Evolutionary conservation across 176 grass and related monocot species (phyloP).

Genomic region (Triticum aestivum): DNA sequence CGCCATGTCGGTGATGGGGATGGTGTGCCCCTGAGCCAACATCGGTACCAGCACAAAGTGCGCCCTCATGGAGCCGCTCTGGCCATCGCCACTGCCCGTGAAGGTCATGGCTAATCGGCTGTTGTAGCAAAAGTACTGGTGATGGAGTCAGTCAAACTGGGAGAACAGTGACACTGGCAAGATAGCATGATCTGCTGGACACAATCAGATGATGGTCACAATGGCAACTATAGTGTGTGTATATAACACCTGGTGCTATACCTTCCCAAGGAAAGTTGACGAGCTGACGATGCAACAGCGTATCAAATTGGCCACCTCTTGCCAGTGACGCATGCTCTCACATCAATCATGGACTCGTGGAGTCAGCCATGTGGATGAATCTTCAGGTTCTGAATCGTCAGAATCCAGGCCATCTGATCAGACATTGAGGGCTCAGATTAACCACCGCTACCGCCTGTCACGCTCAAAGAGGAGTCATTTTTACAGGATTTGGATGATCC

Average conservation of each 20-base stretch:
- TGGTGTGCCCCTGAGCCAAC: conserved; percentile 64
- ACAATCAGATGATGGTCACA: neutral
- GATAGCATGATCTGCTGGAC: neutral
- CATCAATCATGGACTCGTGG: neutral
- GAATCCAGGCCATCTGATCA: neutral
- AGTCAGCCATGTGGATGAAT: neutral
- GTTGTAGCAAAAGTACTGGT: neutral
- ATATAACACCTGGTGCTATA: neutral
- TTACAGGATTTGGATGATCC: neutral
- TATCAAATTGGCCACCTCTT: neutral
- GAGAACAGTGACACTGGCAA: neutral
- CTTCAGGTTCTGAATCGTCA: neutral
- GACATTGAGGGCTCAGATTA: neutral
- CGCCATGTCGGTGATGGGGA: conserved; percentile 69
- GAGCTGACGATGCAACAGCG: neutral
- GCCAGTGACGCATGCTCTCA: neutral
- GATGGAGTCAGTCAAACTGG: neutral
- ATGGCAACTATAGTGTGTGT: neutral
- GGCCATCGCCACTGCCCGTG: neutral
- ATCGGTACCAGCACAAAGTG: conserved; percentile 52
- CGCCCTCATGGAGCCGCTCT: neutral
- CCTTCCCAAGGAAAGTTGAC: neutral
- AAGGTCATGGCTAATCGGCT: neutral
- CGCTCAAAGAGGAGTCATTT: neutral
- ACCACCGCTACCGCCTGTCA: neutral